Evolutionary conservation across 768 basidiomycete species (phyloP).

Genomic region (Tylopilus subfusipes): DNA sequence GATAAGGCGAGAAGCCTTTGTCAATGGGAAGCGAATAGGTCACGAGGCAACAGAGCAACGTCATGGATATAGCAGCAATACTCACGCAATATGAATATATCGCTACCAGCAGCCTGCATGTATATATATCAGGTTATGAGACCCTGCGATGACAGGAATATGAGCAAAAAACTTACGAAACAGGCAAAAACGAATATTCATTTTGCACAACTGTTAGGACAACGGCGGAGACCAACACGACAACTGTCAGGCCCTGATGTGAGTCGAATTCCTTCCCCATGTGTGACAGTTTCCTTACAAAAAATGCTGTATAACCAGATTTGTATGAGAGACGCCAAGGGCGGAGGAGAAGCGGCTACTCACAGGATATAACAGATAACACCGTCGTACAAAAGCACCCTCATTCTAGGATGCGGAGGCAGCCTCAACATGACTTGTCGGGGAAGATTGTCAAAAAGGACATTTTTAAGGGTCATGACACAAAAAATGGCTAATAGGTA

Average conservation of each 20-base stretch:
- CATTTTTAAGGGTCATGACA: conserved; percentile 14
- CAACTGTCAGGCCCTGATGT: not conserved
- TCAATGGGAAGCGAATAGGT: not conserved
- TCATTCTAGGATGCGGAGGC: not conserved
- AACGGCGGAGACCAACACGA: conserved; percentile 17
- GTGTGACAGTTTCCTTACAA: not conserved
- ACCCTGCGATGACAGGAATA: not conserved
- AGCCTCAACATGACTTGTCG: not conserved
- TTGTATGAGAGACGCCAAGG: not conserved
- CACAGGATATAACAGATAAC: conserved; percentile 19
- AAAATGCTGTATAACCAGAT: conserved; percentile 12
- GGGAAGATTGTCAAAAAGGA: not conserved
- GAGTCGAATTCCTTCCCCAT: not conserved
- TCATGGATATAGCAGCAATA: not conserved
- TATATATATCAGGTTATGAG: conserved; percentile 1
- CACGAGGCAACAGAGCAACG: not conserved
- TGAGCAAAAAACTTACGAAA: conserved; percentile 10
- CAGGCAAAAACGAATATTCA: conserved; percentile 7
- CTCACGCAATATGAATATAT: conserved; percentile 23
- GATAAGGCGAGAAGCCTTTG: conserved; percentile 21
- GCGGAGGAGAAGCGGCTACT: not conserved
- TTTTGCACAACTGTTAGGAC: conserved; percentile 13
- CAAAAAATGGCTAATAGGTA: conserved; percentile 13
- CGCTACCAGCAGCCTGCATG: conserved; percentile 13
- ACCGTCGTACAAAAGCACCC: conserved; percentile 10